Conservation (phyloP, 2,329 filamentous ascomycete genomes). For the Hirsutella rhossiliensis region DNA sequence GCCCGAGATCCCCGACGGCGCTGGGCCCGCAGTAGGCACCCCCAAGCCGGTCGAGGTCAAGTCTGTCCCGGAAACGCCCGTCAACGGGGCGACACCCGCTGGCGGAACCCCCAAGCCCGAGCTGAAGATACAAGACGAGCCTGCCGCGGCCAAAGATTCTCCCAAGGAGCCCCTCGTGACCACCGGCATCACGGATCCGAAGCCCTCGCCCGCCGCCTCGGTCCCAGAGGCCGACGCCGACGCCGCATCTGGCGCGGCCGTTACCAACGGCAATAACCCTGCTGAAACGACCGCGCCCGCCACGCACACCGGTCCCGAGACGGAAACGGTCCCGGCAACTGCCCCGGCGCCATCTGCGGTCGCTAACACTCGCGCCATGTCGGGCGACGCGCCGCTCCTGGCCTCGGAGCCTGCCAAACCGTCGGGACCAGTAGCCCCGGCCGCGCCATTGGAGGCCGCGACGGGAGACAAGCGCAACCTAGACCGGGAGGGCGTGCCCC, state of each 20-base stretch:
- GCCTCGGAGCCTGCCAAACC: neutral
- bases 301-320: neutral
- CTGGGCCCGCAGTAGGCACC: conserved; percentile 6
- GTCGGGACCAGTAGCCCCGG: neutral
- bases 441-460: conserved; percentile 1
- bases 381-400: neutral
- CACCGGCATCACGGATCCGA: conserved; percentile 5
- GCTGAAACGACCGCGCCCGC: conserved; percentile 5
- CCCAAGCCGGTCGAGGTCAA: conserved; percentile 23
- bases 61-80: conserved; percentile 23
- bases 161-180: conserved; percentile 14
- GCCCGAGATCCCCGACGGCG: conserved; percentile 7
- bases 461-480: conserved; percentile 26
- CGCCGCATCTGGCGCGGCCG: conserved; percentile 8
- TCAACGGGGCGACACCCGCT: conserved; percentile 20
- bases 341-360: neutral
- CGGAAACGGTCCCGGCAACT: neutral
- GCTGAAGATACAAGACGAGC: conserved; percentile 18
- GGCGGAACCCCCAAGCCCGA: conserved; percentile 22
- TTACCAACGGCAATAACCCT: conserved; percentile 9
- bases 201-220: neutral
- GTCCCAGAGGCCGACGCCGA: neutral
- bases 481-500: conserved; percentile 11
- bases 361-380: conserved; percentile 7
- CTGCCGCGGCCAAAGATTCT: conserved; percentile 10